phyloP scores from a whole-genome alignment of 805 yeast genomes.

The Metschnikowia baotianmanensis region DNA sequence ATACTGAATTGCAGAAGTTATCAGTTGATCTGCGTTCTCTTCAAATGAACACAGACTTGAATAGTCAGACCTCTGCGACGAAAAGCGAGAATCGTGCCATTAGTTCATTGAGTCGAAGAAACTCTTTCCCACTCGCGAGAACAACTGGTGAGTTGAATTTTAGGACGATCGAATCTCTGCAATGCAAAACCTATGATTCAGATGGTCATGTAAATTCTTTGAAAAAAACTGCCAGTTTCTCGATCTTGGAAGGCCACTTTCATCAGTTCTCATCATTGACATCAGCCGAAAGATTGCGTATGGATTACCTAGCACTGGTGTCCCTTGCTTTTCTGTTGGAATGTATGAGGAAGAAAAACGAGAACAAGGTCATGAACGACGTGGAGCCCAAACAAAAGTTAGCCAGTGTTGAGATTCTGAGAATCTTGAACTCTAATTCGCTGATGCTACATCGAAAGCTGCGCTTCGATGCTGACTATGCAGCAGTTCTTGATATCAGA shows the following conservation, averaged over 20 bases:
- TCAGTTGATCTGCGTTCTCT: constrained; percentile 3
- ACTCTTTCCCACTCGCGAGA: constrained; percentile 30
- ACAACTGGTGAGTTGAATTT: constrained; percentile 21
- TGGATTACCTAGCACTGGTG: constrained; percentile 6
- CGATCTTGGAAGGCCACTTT: constrained; percentile 20
- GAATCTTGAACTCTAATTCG: constrained; percentile 26
- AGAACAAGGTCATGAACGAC: neutral
- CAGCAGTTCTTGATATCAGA: constrained; percentile 27
- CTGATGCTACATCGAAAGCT: constrained; percentile 27
- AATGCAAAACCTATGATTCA: constrained; percentile 4
- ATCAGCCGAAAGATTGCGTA: constrained; percentile 9
- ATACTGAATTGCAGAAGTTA: constrained; percentile 12
- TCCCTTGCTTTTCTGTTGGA: constrained; percentile 5
- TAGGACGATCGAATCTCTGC: constrained; percentile 20
- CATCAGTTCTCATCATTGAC: constrained; percentile 1
- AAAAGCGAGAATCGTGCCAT: neutral
- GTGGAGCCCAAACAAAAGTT: neutral
- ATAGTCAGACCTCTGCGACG: neutral
- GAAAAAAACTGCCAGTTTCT: constrained; percentile 24
- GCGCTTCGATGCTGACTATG: constrained; percentile 29
- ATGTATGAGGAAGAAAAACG: neutral
- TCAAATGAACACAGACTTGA: neutral
- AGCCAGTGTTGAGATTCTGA: constrained; percentile 28
- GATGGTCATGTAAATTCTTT: neutral
- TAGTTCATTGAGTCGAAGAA: constrained; percentile 27